Conservation (phyloP, 192 early-diverging fungal species). For the Globomyces pollinis-pini region DNA sequence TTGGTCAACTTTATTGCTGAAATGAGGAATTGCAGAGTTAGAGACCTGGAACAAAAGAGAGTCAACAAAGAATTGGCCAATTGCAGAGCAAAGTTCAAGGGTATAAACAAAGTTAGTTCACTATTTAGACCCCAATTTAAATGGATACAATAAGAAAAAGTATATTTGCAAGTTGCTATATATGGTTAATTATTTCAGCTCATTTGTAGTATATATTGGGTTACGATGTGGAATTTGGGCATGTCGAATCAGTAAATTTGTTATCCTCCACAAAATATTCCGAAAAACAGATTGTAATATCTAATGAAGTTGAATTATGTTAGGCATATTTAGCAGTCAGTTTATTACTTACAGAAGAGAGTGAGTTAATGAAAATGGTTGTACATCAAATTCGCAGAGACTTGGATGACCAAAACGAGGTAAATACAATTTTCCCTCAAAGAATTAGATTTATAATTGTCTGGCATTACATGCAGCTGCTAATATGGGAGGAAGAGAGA, state of each 20-base stretch:
- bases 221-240: constrained; percentile 97
- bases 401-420: constrained; percentile 73
- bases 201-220: constrained; percentile 98
- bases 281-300: constrained; percentile 93
- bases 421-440: no score
- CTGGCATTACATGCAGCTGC: constrained; percentile 92
- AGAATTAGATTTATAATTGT: no score
- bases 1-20: constrained; percentile 12
- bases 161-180: constrained; percentile 99
- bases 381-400: constrained; percentile 85
- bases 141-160: constrained; percentile 99
- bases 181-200: no score
- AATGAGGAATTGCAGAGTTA: constrained; percentile 57
- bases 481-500: constrained; percentile 88
- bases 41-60: constrained; percentile 95
- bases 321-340: constrained; percentile 96
- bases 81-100: constrained; percentile 97
- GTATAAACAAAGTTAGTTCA: constrained; percentile 37
- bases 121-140: constrained; percentile 69
- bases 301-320: background rate
- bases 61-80: constrained; percentile 99
- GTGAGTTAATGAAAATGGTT: constrained; percentile 74
- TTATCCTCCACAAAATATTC: constrained; percentile 84
- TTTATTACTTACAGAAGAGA: constrained; percentile 80
- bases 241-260: constrained; percentile 90